A percentile compares a stretch with the other conserved stretches of the same genome.
phyloP scores from a whole-genome alignment of 495 filamentous ascomycete species.

The Hypoxylon rickii region DNA sequence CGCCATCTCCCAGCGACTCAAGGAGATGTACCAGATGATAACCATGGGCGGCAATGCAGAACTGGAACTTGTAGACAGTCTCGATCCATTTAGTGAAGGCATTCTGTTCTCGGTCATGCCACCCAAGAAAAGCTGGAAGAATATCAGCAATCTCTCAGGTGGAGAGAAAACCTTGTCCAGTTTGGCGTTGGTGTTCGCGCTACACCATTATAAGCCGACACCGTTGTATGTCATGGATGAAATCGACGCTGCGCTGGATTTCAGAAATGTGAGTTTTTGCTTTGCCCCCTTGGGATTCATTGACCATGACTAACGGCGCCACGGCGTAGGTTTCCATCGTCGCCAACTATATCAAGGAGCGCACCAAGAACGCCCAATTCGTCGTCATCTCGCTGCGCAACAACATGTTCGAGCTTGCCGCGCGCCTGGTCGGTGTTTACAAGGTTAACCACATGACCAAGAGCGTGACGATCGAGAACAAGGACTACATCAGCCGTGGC shows the following conservation, averaged over 20 bases:
- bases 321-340: conserved; percentile 90
- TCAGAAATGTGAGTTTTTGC: conserved; percentile 81
- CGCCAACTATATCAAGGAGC: conserved; percentile 96
- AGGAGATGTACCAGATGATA: conserved; percentile 99
- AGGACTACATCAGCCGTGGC: conserved; percentile 67
- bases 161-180: conserved; percentile 96
- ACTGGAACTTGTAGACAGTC: conserved; percentile 90
- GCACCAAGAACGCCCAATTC: conserved; percentile 98
- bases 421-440: conserved; percentile 92
- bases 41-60: conserved; percentile 99
- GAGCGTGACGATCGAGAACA: conserved; percentile 93
- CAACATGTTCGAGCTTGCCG: conserved; percentile 99
- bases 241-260: conserved; percentile 97
- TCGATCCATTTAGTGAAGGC: conserved; percentile 96
- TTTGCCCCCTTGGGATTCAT: not conserved
- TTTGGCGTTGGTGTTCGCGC: conserved; percentile 91
- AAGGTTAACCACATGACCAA: conserved; percentile 99
- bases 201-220: conserved; percentile 98
- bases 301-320: conserved; percentile 17
- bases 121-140: conserved; percentile 99
- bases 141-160: conserved; percentile 91
- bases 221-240: conserved; percentile 99
- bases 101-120: conserved; percentile 98
- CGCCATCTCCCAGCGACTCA: conserved; percentile 90
- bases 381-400: conserved; percentile 97